Conservation (phyloP, 2,329 filamentous ascomycete species). For the Pseudocercospora cruenta region DNA sequence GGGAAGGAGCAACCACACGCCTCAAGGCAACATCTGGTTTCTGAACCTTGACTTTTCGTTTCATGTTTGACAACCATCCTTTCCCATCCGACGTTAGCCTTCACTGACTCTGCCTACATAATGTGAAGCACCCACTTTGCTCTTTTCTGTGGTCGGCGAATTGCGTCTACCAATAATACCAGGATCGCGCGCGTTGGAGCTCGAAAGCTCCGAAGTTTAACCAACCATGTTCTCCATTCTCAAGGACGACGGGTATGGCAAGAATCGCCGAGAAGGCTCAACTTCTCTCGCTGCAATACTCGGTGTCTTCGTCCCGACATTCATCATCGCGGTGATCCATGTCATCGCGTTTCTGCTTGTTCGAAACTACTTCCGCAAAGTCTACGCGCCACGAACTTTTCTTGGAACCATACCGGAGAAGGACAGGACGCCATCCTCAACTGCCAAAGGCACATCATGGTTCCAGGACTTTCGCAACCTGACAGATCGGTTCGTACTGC, state of each 20-base stretch:
- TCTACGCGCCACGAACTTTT: conserved; percentile 41
- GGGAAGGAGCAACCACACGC: background rate
- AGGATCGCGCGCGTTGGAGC: background rate
- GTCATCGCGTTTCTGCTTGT: conserved; percentile 35
- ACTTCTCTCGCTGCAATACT: conserved; percentile 38
- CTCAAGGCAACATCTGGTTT: background rate
- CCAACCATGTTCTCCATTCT: conserved; percentile 18
- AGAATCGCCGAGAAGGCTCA: conserved; percentile 33
- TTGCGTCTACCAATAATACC: background rate
- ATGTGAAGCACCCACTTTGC: background rate
- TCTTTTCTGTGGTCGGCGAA: background rate
- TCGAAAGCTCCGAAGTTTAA: conserved; percentile 1
- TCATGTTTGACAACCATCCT: background rate
- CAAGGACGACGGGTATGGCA: conserved; percentile 29
- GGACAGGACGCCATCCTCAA: conserved; percentile 36
- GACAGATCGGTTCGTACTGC: conserved; percentile 50
- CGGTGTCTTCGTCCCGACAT: conserved; percentile 39
- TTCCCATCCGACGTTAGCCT: background rate
- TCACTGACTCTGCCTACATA: background rate
- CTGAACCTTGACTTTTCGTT: background rate
- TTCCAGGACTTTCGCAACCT: conserved; percentile 51
- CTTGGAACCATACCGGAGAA: conserved; percentile 39
- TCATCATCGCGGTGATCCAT: conserved; percentile 36
- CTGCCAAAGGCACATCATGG: conserved; percentile 45
- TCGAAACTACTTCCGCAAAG: conserved; percentile 36